phyloP scores from a whole-genome alignment of 129 eudicot genomes.

The Logfia minima region DNA sequence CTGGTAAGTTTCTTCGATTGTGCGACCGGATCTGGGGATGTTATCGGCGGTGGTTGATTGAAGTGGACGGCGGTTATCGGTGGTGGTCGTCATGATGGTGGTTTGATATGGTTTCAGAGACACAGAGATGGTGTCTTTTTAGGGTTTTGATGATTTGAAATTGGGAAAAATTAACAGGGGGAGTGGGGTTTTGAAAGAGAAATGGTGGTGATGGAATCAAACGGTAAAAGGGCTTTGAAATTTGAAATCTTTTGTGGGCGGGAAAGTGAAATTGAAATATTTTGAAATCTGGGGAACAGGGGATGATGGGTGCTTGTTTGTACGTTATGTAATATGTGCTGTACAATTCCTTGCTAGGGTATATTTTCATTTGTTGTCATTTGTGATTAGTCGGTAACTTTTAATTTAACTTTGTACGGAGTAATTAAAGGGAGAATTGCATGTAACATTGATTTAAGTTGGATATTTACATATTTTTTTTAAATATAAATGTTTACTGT shows the following conservation, averaged over 20 bases:
- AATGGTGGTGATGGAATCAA: background rate
- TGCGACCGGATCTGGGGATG: slow-evolving; percentile 45
- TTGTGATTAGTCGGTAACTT: too few relatives aligned
- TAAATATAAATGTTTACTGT: too few relatives aligned
- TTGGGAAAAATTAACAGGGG: background rate
- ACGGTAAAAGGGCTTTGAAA: slow-evolving; percentile 28
- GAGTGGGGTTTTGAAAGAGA: background rate
- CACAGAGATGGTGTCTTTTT: background rate
- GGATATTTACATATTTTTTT: too few relatives aligned
- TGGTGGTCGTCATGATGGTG: slow-evolving; percentile 20
- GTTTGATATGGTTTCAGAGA: background rate
- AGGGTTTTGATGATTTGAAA: background rate
- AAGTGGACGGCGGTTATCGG: slow-evolving; percentile 48
- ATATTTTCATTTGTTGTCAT: too few relatives aligned
- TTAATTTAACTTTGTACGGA: too few relatives aligned
- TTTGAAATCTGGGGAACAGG: slow-evolving; percentile 10
- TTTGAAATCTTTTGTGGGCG: too few relatives aligned
- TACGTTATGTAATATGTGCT: background rate
- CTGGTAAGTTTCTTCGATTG: slow-evolving; percentile 92
- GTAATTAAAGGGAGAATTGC: too few relatives aligned
- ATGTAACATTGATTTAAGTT: too few relatives aligned
- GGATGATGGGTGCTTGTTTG: background rate
- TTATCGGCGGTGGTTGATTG: slow-evolving; percentile 64
- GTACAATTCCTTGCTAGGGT: background rate
- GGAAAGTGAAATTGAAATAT: too few relatives aligned